Percentiles rank a stretch among this genome's conserved stretches.
phyloP scores from a whole-genome alignment of 306 rosid genomes.

The Acacia crassicarpa region DNA sequence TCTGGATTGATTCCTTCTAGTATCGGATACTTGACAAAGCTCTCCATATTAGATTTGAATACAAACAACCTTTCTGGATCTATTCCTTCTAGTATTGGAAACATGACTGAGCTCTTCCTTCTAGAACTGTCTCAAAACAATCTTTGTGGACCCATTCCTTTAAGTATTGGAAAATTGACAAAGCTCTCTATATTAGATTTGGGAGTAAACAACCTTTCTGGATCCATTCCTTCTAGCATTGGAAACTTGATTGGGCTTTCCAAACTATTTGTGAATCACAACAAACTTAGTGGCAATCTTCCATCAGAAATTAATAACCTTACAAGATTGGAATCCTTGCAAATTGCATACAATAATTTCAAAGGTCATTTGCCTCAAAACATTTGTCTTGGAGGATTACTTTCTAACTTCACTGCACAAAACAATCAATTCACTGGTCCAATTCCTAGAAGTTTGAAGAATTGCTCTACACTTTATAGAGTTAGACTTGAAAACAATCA shows the following conservation, averaged over 20 bases:
- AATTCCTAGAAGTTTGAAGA: neutral
- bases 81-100: neutral
- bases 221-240: neutral
- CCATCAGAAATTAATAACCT: neutral
- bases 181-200: no score
- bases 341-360: no score
- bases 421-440: neutral
- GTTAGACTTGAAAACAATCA: neutral
- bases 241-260: neutral
- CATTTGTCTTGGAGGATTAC: neutral
- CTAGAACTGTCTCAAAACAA: neutral
- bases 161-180: neutral
- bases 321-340: neutral
- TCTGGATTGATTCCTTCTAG: neutral
- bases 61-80: no score
- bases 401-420: neutral
- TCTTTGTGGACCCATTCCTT: neutral
- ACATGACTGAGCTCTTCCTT: no score
- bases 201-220: neutral
- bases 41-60: neutral
- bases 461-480: neutral
- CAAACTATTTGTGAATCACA: rapidly evolving
- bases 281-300: neutral
- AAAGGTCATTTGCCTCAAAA: neutral
- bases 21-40: neutral